Evolutionary conservation across 345 rosid species (phyloP), one percentile per base, ranked within the genome.

Genomic region (Gynandropsis gynandra): DNA sequence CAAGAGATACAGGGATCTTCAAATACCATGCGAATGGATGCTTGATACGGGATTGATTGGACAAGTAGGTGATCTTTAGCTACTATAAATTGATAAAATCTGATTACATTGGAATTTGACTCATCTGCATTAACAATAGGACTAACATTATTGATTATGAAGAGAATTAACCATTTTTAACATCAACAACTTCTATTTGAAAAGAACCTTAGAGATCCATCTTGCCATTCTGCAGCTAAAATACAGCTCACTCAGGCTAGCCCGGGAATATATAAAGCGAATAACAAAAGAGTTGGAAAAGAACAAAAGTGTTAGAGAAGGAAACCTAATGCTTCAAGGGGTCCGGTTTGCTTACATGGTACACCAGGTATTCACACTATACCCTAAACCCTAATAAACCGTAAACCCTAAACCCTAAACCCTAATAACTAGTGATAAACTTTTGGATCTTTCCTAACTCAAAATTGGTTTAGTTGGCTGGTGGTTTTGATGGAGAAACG

Each of bases 11-110:
- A 80, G 69, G 53, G 96, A 82, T 40, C 63, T 79, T 46, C 87
- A 85, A 64, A 87, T 92, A 67, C 98, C 96, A 0, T 92, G 96
- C 82, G 85, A 81, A 47, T 92, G 98, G 96, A 77, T 92, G 89
- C 72, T 80, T 19, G 79, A 84, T 35, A 53, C 86, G 1, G 96
- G 93, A 24, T 49, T 87, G 55, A 66, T 82, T 29, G 89, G 98
- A 58, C 96, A 82, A 92, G 98, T 87, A 67, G 70, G 76, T 72
- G 43, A 20, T 49, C 42, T 37, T 29, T 54, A 64, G n/a, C 64
- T 69, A 7, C 44, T 18, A 24, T n/a, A 40, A 8, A 40, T 59
- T 32, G 10, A 33, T 19, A 65, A 52, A 32, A 29, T 51, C 44
- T 53, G 51, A 56, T 41, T 52, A 50, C 48, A 42, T 52, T 21